Percentiles rank a stretch among this genome's conserved stretches.
These are phyloP conservation scores for Colletotrichum sansevieriae DNA, from an alignment of 2,329 filamentous ascomycete species.

Conservation along the genomic window DNA sequence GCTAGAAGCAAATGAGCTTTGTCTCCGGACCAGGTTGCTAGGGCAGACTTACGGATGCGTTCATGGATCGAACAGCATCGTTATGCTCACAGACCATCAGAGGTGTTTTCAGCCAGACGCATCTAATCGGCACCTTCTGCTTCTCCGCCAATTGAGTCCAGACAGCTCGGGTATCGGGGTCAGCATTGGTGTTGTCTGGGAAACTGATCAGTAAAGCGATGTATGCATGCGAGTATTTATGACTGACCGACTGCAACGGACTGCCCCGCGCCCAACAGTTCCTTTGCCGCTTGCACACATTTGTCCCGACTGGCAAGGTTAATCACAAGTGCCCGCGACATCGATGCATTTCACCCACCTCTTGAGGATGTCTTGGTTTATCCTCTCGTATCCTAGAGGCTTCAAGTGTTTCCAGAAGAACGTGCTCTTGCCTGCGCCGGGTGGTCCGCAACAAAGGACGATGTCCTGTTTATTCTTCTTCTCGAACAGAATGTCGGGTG, in stretches of 20 bases:
- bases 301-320: conserved; percentile 63
- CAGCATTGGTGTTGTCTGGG: conserved; percentile 95
- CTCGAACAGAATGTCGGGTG: conserved; percentile 59
- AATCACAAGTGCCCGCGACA: background rate
- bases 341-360: conserved; percentile 52
- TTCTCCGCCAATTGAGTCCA: conserved; percentile 84
- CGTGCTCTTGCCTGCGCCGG: conserved; percentile 91
- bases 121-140: conserved; percentile 81
- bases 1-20: conserved; percentile 51
- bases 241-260: conserved; percentile 83
- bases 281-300: conserved; percentile 78
- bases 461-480: conserved; percentile 79
- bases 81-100: conserved; percentile 85
- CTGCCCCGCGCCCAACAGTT: conserved; percentile 72
- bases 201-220: background rate
- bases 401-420: conserved; percentile 86
- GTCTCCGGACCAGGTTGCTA: background rate
- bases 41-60: conserved; percentile 53
- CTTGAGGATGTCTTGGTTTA: conserved; percentile 93
- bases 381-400: conserved; percentile 82
- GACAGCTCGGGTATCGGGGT: conserved; percentile 79
- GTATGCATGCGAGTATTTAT: too few relatives aligned
- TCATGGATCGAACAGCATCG: conserved; percentile 82
- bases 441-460: conserved; percentile 88
- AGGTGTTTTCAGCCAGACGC: conserved; percentile 84